Evolutionary conservation across 2,329 filamentous ascomycete species (phyloP), one percentile per base, ranked within the genome.

Genomic region (Fusarium nelsonii): DNA sequence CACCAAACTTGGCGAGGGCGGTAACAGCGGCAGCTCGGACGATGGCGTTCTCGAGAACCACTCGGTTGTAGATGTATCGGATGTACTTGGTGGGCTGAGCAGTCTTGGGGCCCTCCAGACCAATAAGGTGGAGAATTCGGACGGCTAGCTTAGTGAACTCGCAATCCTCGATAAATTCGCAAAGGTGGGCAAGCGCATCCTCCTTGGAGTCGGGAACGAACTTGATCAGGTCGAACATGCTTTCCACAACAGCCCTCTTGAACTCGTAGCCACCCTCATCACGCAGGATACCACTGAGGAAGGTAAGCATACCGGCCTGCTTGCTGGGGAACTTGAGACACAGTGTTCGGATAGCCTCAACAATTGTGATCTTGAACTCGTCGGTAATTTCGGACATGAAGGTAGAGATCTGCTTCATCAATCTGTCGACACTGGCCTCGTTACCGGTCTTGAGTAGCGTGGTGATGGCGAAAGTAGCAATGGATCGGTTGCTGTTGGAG

Each of bases 331-430:
- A 99, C 83, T 99, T 99, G 73, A 99, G 85, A 79, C 95, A 98
- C 40, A 99, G 84, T 5, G 96, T 98, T 65, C 96, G 92, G 77
- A 99, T 97, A 41, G 96, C 96, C 81, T 99, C 96, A 43, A 99
- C 95, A 75, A 99, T 97, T n/a, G 96, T 99, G 73, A 99, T 97
- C 86, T 98, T 99, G 86, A 99, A 99, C 81, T 99, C 96, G 77
- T 99, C 96, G 8, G 95, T 97, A 72, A 98, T 98, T 81, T 98
- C 96, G 6, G 94, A 93, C 96, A 99, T 98, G 84, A 99, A 97
- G 39, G 92, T 91, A 26, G 93, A 94, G 68, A 99, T 98, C 80
- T 98, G 94, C 87, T 97, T 97, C 94, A 99, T 97, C 72, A 99
- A 83, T 55, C 96, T 90, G 79, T 99, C 96, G 44, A 99, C 96